Evolutionary conservation across 441 rosid species (phyloP), one percentile per base, ranked within the genome.

Genomic region (Sinapis alba): DNA sequence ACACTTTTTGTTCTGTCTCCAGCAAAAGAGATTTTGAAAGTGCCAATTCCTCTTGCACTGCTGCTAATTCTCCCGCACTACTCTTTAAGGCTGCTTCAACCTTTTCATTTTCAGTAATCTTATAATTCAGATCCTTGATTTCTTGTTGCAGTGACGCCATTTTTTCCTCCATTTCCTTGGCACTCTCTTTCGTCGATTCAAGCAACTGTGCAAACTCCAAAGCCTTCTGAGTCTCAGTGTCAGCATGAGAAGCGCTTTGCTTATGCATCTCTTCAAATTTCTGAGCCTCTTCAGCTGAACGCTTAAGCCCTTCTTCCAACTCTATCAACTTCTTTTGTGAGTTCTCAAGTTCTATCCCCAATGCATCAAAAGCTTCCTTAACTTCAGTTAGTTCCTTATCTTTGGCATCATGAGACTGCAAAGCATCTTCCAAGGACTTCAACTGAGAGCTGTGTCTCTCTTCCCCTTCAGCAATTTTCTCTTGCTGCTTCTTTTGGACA

Each of bases 201-300:
- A 91, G 92, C 74, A 89, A 82, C 85, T 78, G 83, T 76, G 89
- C 92, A 27, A 88, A 89, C 77, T 93, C 97, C 85, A 65, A 72
- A 51, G 94, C 98, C 77, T 85, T 86, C 76, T 88, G 89, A 4
- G 83, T 76, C 85, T 90, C 91, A 63, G 92, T 87, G 76, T 91
- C 97, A 16, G 94, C 97, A 79, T 83, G 93, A 16, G 83, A 88
- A 50, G 90, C 88, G 12, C 92, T 91, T 83, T 91, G 71, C 71
- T 82, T 87, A 78, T 91, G 98, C 82, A 96, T 81, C 70, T 89
- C 97, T 83, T 93, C 94, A 56, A 85, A 93, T 79, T 83, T 92
- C 80, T 71, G 83, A 30, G 90, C 86, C 77, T 93, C 98, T 18
- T 75, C 83, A 6, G 72, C 82, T 20, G 98, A 88, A 70, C 57